phyloP scores from a whole-genome alignment of 2,329 filamentous ascomycete genomes.

The Juglanconis sp. region DNA sequence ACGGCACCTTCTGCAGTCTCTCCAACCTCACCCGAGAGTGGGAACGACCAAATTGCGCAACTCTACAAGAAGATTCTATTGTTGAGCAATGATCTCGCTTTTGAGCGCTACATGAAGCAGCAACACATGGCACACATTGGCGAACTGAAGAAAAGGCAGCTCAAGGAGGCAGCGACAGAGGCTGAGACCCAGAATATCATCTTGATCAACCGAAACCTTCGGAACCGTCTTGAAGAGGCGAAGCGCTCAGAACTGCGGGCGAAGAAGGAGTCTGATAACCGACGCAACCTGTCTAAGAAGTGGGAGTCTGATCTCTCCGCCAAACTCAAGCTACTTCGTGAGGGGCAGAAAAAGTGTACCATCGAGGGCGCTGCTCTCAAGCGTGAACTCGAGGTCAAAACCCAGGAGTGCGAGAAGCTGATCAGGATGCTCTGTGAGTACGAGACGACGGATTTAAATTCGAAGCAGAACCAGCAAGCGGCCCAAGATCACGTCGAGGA shows the following conservation, averaged over 20 bases:
- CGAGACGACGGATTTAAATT: slow-evolving; percentile 65
- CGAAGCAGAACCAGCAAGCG: slow-evolving; percentile 61
- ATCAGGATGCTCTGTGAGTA: slow-evolving; percentile 63
- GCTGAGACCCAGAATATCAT: slow-evolving; percentile 80
- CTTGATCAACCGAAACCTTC: slow-evolving; percentile 71
- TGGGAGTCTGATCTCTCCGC: slow-evolving; percentile 69
- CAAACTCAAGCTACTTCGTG: slow-evolving; percentile 63
- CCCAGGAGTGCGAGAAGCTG: slow-evolving; percentile 61
- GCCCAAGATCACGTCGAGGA: slow-evolving; percentile 60
- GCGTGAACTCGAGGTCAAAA: slow-evolving; percentile 55
- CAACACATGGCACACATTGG: slow-evolving; percentile 81
- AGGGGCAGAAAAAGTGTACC: slow-evolving; percentile 66
- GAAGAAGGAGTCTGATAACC: slow-evolving; percentile 69
- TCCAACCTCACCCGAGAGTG: slow-evolving; percentile 29
- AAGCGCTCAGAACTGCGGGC: slow-evolving; percentile 68
- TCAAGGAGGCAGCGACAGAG: slow-evolving; percentile 73
- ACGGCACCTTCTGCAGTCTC: slow-evolving; percentile 25
- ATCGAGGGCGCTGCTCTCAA: slow-evolving; percentile 55
- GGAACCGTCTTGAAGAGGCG: slow-evolving; percentile 68
- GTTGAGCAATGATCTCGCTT: slow-evolving; percentile 76
- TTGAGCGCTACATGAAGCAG: slow-evolving; percentile 79
- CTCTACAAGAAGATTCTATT: slow-evolving; percentile 73
- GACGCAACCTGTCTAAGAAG: slow-evolving; percentile 70
- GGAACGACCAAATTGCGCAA: slow-evolving; percentile 44
- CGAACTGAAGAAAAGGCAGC: slow-evolving; percentile 69